A percentile compares a stretch with the other conserved stretches of the same genome.
Evolutionary conservation across 2,329 filamentous ascomycete species (phyloP).

Genomic region (Penicillium polonicum): DNA sequence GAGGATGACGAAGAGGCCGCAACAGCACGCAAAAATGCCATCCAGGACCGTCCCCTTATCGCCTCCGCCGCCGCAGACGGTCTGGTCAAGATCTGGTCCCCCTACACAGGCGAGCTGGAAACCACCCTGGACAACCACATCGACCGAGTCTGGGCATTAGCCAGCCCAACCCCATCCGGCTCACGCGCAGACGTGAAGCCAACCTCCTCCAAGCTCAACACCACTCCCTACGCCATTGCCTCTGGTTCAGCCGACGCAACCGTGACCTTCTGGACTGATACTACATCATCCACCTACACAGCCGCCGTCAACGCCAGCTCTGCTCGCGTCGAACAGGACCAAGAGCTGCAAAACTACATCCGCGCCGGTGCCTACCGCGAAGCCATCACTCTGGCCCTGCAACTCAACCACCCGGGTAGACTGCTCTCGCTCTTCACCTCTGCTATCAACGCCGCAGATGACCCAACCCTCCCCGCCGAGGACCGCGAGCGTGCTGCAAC

Average conservation of each 20-base stretch:
- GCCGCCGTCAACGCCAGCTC: constrained; percentile 71
- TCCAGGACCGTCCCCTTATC: constrained; percentile 48
- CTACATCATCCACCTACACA: constrained; percentile 74
- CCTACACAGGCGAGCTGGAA: constrained; percentile 77
- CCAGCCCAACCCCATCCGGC: constrained; percentile 57
- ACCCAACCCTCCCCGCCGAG: constrained; percentile 36
- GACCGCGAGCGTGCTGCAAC: constrained; percentile 28
- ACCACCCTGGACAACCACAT: constrained; percentile 95
- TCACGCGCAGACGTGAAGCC: constrained; percentile 32
- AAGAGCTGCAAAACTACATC: constrained; percentile 90
- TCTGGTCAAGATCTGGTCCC: constrained; percentile 94
- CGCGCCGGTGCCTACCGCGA: constrained; percentile 84
- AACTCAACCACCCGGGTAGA: constrained; percentile 89
- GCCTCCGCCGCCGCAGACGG: constrained; percentile 91
- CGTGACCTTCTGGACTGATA: constrained; percentile 94
- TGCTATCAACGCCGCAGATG: constrained; percentile 73
- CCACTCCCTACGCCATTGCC: constrained; percentile 66
- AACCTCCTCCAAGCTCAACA: constrained; percentile 30
- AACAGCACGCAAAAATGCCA: constrained; percentile 29
- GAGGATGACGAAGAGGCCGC: constrained; percentile 33
- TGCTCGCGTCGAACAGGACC: constrained; percentile 86
- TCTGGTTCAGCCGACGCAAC: constrained; percentile 92
- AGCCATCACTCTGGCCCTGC: constrained; percentile 85
- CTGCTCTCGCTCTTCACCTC: constrained; percentile 80
- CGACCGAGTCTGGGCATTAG: constrained; percentile 89